Percentiles rank a stretch among this genome's conserved stretches.
These are phyloP conservation scores for Teunomyces funiuensis DNA, from an alignment of 805 yeast species.

Conservation along the genomic window DNA sequence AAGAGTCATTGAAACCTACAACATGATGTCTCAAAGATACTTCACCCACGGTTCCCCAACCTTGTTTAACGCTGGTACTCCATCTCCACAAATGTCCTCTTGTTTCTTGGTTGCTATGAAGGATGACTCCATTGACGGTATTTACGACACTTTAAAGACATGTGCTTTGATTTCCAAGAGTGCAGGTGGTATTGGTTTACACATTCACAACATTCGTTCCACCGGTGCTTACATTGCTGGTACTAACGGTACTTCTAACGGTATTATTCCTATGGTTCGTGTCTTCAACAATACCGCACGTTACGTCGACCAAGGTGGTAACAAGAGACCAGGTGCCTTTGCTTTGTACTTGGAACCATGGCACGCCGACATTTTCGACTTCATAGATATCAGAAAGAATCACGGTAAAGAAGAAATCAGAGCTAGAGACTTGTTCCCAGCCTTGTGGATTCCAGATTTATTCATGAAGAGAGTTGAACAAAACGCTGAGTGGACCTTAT, in stretches of 20 bases:
- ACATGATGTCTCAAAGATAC: constrained; percentile 56
- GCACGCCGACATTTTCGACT: constrained; percentile 61
- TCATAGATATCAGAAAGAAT: constrained; percentile 58
- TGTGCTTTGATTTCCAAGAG: constrained; percentile 62
- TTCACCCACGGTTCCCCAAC: constrained; percentile 66
- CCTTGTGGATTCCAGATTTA: constrained; percentile 62
- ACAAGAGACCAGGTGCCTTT: constrained; percentile 65
- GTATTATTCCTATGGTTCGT: constrained; percentile 62
- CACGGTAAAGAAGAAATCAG: constrained; percentile 65
- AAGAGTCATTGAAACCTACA: constrained; percentile 54
- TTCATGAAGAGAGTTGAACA: constrained; percentile 61
- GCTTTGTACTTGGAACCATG: constrained; percentile 63
- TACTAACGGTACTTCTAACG: constrained; percentile 63
- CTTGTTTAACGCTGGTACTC: constrained; percentile 62
- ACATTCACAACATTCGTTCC: constrained; percentile 57
- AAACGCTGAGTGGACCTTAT: constrained; percentile 56
- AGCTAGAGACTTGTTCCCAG: constrained; percentile 63
- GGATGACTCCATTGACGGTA: constrained; percentile 64
- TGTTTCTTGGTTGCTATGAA: constrained; percentile 64
- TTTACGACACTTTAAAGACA: constrained; percentile 58
- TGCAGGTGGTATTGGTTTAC: constrained; percentile 66
- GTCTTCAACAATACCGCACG: constrained; percentile 64
- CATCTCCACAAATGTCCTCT: constrained; percentile 59
- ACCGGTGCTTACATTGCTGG: constrained; percentile 64
- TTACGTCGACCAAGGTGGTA: constrained; percentile 66